These are phyloP conservation scores for Violaceomyces palustris DNA, from an alignment of 1,284 basidiomycete species.

Conservation along the genomic window DNA sequence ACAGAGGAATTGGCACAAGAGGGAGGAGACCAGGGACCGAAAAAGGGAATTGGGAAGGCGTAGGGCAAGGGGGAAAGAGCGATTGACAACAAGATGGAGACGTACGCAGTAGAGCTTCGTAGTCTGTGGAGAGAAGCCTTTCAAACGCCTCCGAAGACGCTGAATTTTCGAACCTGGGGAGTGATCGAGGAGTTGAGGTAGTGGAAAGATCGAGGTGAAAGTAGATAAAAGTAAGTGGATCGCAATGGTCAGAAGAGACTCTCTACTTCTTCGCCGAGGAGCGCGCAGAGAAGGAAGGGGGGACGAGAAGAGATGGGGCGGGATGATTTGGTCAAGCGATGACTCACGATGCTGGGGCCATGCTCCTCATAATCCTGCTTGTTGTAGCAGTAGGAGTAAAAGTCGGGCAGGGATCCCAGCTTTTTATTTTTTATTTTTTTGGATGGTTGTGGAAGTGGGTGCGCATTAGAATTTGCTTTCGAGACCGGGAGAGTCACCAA, in stretches of 20 bases:
- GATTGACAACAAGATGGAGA: not conserved
- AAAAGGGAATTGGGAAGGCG: too few relatives aligned
- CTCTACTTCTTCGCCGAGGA: not conserved
- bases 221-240: not conserved
- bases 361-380: constrained; percentile 97
- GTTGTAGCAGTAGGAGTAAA: constrained; percentile 94
- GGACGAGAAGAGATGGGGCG: too few relatives aligned
- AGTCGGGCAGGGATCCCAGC: constrained; percentile 70
- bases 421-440: too few relatives aligned
- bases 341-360: constrained; percentile 81
- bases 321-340: too few relatives aligned
- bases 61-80: too few relatives aligned
- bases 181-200: not conserved
- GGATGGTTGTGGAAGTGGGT: constrained; percentile 1
- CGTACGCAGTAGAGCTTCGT: too few relatives aligned
- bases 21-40: too few relatives aligned
- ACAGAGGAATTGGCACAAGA: too few relatives aligned
- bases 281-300: not conserved
- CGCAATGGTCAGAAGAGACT: not conserved
- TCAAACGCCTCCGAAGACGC: constrained; percentile 42
- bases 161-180: constrained; percentile 39
- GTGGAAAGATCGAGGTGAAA: not conserved
- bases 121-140: too few relatives aligned
- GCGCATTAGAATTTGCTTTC: too few relatives aligned
- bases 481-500: not conserved